Percentiles rank a stretch among this genome's conserved stretches.
Evolutionary conservation across 2,329 filamentous ascomycete species (phyloP).

Genomic region (Colletotrichum coccodes): DNA sequence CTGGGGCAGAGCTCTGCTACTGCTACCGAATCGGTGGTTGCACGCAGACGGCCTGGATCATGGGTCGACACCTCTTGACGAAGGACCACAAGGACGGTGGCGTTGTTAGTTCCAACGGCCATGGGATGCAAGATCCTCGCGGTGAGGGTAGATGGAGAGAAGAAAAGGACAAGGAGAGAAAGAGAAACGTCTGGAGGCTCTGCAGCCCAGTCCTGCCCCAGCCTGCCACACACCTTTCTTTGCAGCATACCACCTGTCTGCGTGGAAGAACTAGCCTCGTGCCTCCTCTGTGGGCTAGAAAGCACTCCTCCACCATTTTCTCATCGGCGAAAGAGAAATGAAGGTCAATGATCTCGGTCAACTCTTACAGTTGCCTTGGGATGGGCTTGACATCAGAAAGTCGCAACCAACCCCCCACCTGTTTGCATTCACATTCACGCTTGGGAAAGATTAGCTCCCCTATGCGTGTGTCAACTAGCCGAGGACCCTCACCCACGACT

Average conservation of each 20-base stretch:
- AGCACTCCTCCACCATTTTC: background rate
- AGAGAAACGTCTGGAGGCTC: background rate
- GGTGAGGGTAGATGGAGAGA: background rate
- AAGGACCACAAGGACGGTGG: slow-evolving; percentile 14
- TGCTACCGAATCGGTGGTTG: slow-evolving; percentile 22
- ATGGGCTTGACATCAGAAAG: background rate
- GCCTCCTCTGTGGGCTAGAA: background rate
- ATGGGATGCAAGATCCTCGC: background rate
- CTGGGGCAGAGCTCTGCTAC: slow-evolving; percentile 5
- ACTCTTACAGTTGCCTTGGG: background rate
- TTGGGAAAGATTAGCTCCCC: slow-evolving; percentile 7
- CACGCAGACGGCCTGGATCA: slow-evolving; percentile 30
- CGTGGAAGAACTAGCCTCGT: background rate
- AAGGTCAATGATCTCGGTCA: background rate
- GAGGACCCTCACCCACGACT: no score
- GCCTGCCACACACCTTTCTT: background rate
- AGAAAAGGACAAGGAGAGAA: background rate
- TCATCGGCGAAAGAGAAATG: slow-evolving; percentile 2
- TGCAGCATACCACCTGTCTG: background rate
- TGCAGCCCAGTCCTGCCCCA: background rate
- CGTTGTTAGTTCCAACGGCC: slow-evolving; percentile 21
- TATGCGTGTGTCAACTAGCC: no score
- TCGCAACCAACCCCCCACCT: slow-evolving; percentile 17
- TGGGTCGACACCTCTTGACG: slow-evolving; percentile 14
- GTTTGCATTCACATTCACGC: slow-evolving; percentile 18